Evolutionary conservation across 768 basidiomycete species (phyloP), one percentile per base, ranked within the genome.

Genomic region (Pisolithus marmoratus): DNA sequence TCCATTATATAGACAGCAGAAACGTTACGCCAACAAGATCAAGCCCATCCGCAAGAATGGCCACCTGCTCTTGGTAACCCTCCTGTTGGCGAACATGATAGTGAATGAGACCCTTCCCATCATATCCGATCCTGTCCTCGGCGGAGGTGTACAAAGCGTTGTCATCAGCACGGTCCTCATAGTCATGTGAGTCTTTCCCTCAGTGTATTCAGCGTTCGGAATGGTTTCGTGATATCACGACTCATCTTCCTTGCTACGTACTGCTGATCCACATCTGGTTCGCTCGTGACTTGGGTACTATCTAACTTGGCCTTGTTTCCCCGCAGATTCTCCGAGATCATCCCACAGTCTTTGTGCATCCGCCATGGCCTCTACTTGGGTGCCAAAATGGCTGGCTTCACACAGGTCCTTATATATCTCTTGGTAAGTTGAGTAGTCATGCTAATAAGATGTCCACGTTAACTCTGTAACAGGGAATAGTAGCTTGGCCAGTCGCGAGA

Each of bases 281-380:
- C 29, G 29, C 11, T 29, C 29, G 40, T 41, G 19, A 23, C 19
- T n/a, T 6, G 8, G 22, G 8, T 15, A 4, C 17, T n/a, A 8
- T 44, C 11, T n/a, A 42, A 36, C n/a, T 50, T 62, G 26, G 58
- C 38, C 48, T 24, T 14, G 24, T 47, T 49, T 37, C 45, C 40
- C 40, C 51, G n/a, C n/a, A 94, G 90, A 53, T 94, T 94, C 65
- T 74, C 91, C 23, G 91, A 94, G 71, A 90, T 94, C 56, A 94
- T 94, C 55, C 92, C 92, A 0, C 92, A 95, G 62, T 90, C 89
- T 1, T 73, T 94, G n/a, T 95, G 90, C 67, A 90, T 89, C 19
- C 86, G 92, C 36, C 86, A 92, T 72, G 93, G 93, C 20, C 78
- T 94, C 5, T 89, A 86, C 59, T 79, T 95, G 43, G 91, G 92